These are phyloP conservation scores for Ramaria sp. DNA, from an alignment of 768 basidiomycete genomes.

Conservation along the genomic window DNA sequence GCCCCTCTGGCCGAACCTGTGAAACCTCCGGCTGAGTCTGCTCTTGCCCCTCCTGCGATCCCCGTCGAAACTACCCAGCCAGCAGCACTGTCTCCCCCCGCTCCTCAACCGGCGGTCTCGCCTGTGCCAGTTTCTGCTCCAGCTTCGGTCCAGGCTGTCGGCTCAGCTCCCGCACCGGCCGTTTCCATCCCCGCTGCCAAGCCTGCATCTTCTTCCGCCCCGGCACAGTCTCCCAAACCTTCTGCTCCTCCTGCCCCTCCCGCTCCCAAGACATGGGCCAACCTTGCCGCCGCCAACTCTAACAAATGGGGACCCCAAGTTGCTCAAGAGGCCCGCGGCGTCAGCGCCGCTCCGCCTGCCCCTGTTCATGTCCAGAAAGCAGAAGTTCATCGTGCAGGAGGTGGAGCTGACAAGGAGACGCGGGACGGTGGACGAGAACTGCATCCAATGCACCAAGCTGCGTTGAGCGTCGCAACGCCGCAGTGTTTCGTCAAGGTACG, in stretches of 20 bases:
- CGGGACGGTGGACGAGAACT: conserved; percentile 26
- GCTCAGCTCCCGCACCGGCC: conserved; percentile 13
- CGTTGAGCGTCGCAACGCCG: conserved; percentile 50
- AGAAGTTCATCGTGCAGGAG: neutral
- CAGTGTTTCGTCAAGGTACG: conserved; percentile 90
- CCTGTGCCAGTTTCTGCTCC: conserved; percentile 17
- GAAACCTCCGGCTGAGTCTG: conserved; percentile 17
- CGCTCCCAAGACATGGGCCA: conserved; percentile 81
- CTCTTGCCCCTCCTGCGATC: conserved; percentile 27
- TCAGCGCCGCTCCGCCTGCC: conserved; percentile 45
- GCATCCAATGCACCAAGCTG: conserved; percentile 43
- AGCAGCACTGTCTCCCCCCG: conserved; percentile 9
- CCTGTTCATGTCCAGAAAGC: conserved; percentile 22
- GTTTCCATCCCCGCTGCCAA: conserved; percentile 14
- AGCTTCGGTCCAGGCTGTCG: conserved; percentile 17
- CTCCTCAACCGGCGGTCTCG: conserved; percentile 22
- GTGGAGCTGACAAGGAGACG: neutral
- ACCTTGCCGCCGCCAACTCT: conserved; percentile 71
- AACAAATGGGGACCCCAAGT: conserved; percentile 82
- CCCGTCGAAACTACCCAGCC: conserved; percentile 15
- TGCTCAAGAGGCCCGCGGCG: conserved; percentile 65
- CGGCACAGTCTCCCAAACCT: conserved; percentile 18
- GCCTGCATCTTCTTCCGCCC: conserved; percentile 13
- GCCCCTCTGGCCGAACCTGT: conserved; percentile 19
- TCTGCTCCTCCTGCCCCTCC: conserved; percentile 29